Evolutionary conservation across 768 basidiomycete genomes (phyloP).

Genomic region (Candolleomyces aberdarensis): DNA sequence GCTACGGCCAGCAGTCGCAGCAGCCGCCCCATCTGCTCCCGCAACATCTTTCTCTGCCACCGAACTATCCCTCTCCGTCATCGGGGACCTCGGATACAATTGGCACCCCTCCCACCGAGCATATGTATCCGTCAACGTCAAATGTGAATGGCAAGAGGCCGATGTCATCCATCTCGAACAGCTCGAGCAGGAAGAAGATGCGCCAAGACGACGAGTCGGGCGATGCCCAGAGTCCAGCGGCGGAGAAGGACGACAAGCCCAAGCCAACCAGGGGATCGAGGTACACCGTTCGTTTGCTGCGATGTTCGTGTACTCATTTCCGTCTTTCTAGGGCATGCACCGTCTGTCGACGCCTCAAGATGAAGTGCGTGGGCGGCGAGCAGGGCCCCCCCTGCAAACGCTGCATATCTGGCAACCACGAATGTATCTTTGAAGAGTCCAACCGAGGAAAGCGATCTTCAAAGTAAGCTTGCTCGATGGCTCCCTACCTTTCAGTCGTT

Average conservation of each 20-base stretch:
- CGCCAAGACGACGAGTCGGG: constrained; percentile 58
- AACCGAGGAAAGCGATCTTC: constrained; percentile 90
- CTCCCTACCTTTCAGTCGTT: constrained; percentile 18
- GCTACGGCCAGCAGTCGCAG: constrained; percentile 47
- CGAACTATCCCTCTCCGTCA: constrained; percentile 72
- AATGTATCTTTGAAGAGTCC: constrained; percentile 96
- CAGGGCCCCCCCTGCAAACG: constrained; percentile 91
- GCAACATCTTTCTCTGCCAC: constrained; percentile 53
- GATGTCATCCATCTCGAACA: constrained; percentile 44
- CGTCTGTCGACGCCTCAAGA: constrained; percentile 87
- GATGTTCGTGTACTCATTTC: constrained; percentile 9
- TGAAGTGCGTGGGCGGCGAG: constrained; percentile 91
- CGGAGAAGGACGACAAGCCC: constrained; percentile 71
- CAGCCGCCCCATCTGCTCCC: constrained; percentile 39
- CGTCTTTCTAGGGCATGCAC: constrained; percentile 70
- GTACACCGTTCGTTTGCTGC: constrained; percentile 36
- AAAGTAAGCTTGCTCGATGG: constrained; percentile 49
- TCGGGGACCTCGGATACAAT: constrained; percentile 77
- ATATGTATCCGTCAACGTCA: constrained; percentile 45
- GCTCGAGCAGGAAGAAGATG: constrained; percentile 50
- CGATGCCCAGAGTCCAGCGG: constrained; percentile 47
- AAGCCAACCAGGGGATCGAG: constrained; percentile 86
- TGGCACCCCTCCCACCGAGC: constrained; percentile 70
- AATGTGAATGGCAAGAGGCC: constrained; percentile 68
- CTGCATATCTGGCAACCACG: constrained; percentile 73